phyloP scores from a whole-genome alignment of 2,329 filamentous ascomycete genomes.

The Hymenoscyphus occultus region DNA sequence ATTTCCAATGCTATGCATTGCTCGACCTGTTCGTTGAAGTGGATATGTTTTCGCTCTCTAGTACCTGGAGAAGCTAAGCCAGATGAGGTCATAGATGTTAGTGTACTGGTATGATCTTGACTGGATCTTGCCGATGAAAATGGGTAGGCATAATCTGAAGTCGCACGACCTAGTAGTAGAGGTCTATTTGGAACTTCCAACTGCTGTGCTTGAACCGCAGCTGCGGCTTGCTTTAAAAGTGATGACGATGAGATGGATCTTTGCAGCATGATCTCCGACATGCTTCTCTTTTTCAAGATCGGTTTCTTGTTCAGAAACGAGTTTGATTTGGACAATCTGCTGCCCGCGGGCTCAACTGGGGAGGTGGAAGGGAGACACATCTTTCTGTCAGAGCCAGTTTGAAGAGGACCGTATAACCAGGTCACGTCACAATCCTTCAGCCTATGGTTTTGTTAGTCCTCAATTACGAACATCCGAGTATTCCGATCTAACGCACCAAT shows the following conservation, averaged over 20 bases:
- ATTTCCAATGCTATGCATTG: constrained; percentile 92
- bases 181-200: constrained; percentile 47
- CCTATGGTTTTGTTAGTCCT: constrained; percentile 51
- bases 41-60: constrained; percentile 82
- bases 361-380: constrained; percentile 45
- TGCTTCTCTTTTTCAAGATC: constrained; percentile 93
- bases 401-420: constrained; percentile 92
- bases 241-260: constrained; percentile 85
- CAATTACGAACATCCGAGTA: neutral
- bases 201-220: constrained; percentile 39
- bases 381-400: constrained; percentile 62
- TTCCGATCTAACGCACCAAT: constrained; percentile 66
- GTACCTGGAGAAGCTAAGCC: constrained; percentile 58
- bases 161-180: constrained; percentile 54
- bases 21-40: constrained; percentile 93
- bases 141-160: constrained; percentile 67
- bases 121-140: constrained; percentile 58
- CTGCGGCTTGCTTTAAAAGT: constrained; percentile 66
- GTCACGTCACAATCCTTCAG: constrained; percentile 96
- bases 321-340: constrained; percentile 56
- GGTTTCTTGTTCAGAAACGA: constrained; percentile 63
- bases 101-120: constrained; percentile 57
- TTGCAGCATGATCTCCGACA: constrained; percentile 93
- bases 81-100: constrained; percentile 68
- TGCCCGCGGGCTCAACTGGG: constrained; percentile 42